Evolutionary conservation across 805 yeast species (phyloP), one percentile per base, ranked within the genome.

Genomic region (Aciculoconidium aculeatum): DNA sequence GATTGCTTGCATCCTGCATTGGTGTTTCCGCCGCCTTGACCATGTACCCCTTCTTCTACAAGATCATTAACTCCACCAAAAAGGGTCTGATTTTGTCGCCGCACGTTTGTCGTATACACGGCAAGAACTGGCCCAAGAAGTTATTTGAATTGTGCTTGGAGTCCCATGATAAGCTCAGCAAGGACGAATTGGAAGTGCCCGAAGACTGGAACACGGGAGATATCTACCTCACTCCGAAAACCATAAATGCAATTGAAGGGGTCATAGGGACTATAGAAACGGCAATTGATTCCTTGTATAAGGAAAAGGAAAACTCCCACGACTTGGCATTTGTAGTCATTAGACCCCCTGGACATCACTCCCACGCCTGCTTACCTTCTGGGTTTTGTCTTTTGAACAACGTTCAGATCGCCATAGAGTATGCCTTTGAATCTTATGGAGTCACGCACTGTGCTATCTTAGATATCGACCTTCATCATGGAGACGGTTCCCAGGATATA

Each of bases 281-380:
- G 1, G 87, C 81, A 2, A 64, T 82, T 1, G 92, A 84, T 45
- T 42, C 58, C 3, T 39, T 64, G 10, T 58, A 44, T 33, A 49
- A 41, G 4, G 20, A 15, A 17, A 27, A 28, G 8, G 45, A 36
- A 4, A 44, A 45, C 45, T 26, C 55, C 46, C 60, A 61, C 32
- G 45, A 63, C 31, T 45, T 63, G 10, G 77, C 80, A 2, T 82
- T 82, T 55, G 78, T 78, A 0, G 75, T 77, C 1, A 71, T 82
- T 23, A 61, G 92, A 28, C 92, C 92, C 1, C 92, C 94, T 1
- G 95, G 95, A 3, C 94, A 84, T 49, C 95, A 84, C 53, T 77
- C 86, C 14, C 92, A 82, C 44, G 80, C 86, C 0, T 75, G 80
- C 33, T 69, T 75, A n/a, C 94, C 94, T 0, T 77, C 87, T 14